Evolutionary conservation across 345 rosid genomes (phyloP).

Genomic region (Dimocarpus longan): DNA sequence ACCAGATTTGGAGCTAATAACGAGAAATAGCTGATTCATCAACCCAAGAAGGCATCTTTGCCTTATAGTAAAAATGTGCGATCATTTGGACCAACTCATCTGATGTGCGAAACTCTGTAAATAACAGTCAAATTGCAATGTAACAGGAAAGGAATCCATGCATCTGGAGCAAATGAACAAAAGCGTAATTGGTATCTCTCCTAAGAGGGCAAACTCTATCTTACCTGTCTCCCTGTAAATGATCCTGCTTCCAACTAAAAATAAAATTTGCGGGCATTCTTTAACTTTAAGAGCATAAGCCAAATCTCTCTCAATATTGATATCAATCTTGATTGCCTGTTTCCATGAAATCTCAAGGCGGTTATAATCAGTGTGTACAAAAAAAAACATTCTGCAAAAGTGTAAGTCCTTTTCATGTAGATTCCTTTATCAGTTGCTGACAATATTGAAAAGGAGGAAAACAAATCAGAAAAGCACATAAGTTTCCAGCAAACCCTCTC

Average conservation of each 20-base stretch:
- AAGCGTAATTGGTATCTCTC: not conserved
- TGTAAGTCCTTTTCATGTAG: constrained; percentile 7
- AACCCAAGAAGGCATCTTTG: constrained; percentile 83
- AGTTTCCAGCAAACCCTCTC: not conserved
- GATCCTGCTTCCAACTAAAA: constrained; percentile 70
- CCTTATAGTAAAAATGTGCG: constrained; percentile 87
- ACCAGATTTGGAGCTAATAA: constrained; percentile 30
- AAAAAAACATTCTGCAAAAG: constrained; percentile 13
- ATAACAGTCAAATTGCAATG: constrained; percentile 14
- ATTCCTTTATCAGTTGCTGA: not conserved
- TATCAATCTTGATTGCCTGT: constrained; percentile 84
- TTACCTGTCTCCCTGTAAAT: constrained; percentile 84
- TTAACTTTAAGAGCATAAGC: constrained; percentile 94
- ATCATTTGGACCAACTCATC: constrained; percentile 90
- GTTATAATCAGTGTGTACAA: constrained; percentile 1
- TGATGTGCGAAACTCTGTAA: constrained; percentile 68
- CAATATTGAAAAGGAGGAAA: not conserved
- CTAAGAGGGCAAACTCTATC: constrained; percentile 6
- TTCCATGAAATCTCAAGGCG: constrained; percentile 22
- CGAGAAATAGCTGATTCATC: constrained; percentile 42
- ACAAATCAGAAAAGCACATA: not conserved
- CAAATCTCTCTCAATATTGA: constrained; percentile 86
- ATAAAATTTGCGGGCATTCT: constrained; percentile 78
- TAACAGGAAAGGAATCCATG: constrained; percentile 4
- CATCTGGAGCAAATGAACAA: not conserved